Conservation (phyloP, 2,329 filamentous ascomycete genomes). For the Colletotrichum sp. region DNA sequence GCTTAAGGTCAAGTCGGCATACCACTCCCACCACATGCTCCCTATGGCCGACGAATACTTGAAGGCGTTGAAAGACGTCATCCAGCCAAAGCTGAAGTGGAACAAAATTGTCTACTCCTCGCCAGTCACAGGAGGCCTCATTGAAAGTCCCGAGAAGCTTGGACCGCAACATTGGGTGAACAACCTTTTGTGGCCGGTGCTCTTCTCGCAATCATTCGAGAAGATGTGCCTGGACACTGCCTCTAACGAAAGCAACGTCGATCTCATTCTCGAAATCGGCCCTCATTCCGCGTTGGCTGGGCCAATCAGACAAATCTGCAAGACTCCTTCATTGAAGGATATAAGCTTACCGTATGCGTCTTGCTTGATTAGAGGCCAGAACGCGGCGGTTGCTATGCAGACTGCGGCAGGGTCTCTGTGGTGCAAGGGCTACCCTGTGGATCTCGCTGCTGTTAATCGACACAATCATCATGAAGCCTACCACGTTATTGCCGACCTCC, state of each 20-base stretch:
- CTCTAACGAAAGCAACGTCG: slow-evolving; percentile 22
- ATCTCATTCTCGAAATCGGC: slow-evolving; percentile 50
- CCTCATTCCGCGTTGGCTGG: slow-evolving; percentile 54
- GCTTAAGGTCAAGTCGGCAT: slow-evolving; percentile 19
- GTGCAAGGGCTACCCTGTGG: not conserved
- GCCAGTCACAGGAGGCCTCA: slow-evolving; percentile 18
- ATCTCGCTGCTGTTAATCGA: not conserved
- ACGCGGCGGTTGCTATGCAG: not conserved
- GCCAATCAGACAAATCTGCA: slow-evolving; percentile 54
- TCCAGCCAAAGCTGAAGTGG: slow-evolving; percentile 26
- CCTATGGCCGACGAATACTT: slow-evolving; percentile 36
- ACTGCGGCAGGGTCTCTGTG: not conserved
- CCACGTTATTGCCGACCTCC: slow-evolving; percentile 16
- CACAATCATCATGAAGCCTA: slow-evolving; percentile 8
- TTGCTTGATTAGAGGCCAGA: not conserved
- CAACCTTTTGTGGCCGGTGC: not conserved
- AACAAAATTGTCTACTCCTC: slow-evolving; percentile 24
- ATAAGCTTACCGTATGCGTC: not conserved
- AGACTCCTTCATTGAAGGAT: slow-evolving; percentile 23
- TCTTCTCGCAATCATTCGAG: not conserved
- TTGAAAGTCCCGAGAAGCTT: slow-evolving; percentile 21
- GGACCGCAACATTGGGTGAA: slow-evolving; percentile 6
- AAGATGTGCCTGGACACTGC: not conserved
- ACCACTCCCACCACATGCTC: slow-evolving; percentile 41
- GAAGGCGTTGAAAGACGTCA: not conserved